A percentile compares a stretch with the other conserved stretches of the same genome.
Evolutionary conservation across 2,329 filamentous ascomycete species (phyloP).

Genomic region (Cadophora sp.): DNA sequence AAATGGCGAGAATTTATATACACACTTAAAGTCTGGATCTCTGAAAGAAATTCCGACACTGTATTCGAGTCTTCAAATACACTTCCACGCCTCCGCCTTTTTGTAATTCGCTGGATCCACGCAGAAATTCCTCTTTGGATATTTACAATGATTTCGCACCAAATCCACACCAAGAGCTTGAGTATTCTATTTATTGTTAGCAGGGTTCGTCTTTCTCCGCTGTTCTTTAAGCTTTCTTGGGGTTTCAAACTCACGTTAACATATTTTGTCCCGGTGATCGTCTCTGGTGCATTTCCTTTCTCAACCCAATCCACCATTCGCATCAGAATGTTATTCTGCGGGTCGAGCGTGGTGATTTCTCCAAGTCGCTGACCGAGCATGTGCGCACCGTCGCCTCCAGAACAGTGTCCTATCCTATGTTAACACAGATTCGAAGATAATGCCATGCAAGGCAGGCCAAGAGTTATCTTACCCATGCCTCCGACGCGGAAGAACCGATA

Average conservation of each 20-base stretch:
- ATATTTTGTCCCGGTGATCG: conserved; percentile 34
- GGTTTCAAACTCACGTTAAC: conserved; percentile 28
- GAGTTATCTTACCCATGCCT: conserved; percentile 52
- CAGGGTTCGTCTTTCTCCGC: too few species aligned
- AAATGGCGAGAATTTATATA: too few species aligned
- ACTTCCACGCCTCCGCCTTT: conserved; percentile 32
- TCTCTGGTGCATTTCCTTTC: conserved; percentile 48
- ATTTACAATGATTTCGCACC: conserved; percentile 37
- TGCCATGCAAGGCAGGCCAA: conserved; percentile 46
- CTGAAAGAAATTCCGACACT: too few species aligned
- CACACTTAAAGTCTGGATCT: too few species aligned
- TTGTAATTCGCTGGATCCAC: conserved; percentile 24
- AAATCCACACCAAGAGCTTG: conserved; percentile 27
- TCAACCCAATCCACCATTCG: conserved; percentile 57
- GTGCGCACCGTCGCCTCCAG: conserved; percentile 53
- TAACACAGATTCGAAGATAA: conserved; percentile 49
- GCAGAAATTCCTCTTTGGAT: conserved; percentile 34
- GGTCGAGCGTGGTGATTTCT: conserved; percentile 41
- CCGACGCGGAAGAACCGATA: conserved; percentile 58
- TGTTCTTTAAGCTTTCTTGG: too few species aligned
- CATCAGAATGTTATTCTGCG: conserved; percentile 53
- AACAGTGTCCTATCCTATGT: conserved; percentile 56
- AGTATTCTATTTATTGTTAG: conserved; percentile 27
- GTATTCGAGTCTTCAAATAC: too few species aligned
- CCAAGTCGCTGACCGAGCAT: conserved; percentile 39